phyloP scores from a whole-genome alignment of 73 alveolate genomes.

The Paramecium tetraurelia region DNA sequence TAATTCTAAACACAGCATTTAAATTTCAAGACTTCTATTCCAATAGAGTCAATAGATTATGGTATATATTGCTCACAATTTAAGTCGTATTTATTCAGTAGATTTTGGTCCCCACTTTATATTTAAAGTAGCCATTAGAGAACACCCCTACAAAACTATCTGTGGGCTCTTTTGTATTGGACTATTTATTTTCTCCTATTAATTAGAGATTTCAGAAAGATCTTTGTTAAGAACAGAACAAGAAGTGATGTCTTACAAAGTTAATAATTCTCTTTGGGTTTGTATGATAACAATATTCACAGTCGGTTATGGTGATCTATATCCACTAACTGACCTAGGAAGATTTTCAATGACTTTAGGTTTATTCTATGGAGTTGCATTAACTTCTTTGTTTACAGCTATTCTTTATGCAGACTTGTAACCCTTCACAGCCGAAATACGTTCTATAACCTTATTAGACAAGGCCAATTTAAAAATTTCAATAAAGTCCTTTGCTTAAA shows the following conservation, averaged over 20 bases:
- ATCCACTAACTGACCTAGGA: constrained; percentile 33
- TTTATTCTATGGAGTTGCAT: constrained; percentile 12
- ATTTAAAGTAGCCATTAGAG: neutral
- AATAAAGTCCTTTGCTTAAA: neutral
- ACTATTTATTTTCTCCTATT: neutral
- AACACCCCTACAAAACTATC: neutral
- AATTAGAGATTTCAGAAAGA: constrained; percentile 36
- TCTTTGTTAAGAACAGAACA: neutral
- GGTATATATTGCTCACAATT: neutral
- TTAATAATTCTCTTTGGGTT: constrained; percentile 12
- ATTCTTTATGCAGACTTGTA: neutral
- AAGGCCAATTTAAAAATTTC: neutral
- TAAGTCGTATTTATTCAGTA: neutral
- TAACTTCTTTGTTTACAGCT: constrained; percentile 23
- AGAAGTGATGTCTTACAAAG: neutral
- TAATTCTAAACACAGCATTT: neutral
- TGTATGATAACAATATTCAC: constrained; percentile 35
- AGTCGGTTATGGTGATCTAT: constrained; percentile 54
- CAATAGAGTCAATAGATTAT: constrained; percentile 2
- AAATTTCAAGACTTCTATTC: neutral
- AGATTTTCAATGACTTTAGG: constrained; percentile 43
- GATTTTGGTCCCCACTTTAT: constrained; percentile 4
- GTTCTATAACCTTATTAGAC: neutral
- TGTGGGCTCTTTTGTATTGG: neutral
- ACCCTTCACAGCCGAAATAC: neutral